Evolutionary conservation across 345 rosid species (phyloP).

Genomic region (Citrus inodora): DNA sequence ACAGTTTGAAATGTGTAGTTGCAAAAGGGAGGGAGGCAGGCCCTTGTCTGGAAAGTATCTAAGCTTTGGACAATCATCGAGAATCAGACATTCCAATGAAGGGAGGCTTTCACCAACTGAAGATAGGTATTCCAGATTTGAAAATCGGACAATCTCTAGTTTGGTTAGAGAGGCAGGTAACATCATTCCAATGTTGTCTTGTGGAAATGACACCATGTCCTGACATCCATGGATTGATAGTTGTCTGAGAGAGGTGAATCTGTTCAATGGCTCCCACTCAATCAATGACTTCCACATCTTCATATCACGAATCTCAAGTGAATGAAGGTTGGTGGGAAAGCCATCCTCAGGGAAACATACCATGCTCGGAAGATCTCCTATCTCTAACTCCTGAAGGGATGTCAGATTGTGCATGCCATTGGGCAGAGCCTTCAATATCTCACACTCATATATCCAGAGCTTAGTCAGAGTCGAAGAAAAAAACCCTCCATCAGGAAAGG

Average conservation of each 20-base stretch:
- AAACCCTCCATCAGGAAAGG: constrained; percentile 8
- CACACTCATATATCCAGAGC: background rate
- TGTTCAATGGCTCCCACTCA: constrained; percentile 26
- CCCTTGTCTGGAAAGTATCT: constrained; percentile 11
- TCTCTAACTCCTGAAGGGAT: background rate
- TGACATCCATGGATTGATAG: constrained; percentile 10
- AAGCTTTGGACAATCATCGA: constrained; percentile 16
- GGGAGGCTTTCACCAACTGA: constrained; percentile 8
- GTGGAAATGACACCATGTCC: constrained; percentile 13
- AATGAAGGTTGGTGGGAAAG: constrained; percentile 4
- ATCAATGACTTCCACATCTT: constrained; percentile 5
- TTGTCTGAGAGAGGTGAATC: constrained; percentile 6
- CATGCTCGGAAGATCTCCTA: background rate
- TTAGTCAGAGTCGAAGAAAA: background rate
- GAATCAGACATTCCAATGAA: constrained; percentile 11
- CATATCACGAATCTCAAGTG: background rate
- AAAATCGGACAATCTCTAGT: constrained; percentile 5
- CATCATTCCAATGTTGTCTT: constrained; percentile 16
- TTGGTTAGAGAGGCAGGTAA: constrained; percentile 6
- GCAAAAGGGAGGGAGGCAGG: constrained; percentile 13
- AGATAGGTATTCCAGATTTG: constrained; percentile 10
- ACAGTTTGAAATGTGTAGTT: constrained; percentile 5
- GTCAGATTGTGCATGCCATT: background rate
- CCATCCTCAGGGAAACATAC: constrained; percentile 9
- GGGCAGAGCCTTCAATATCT: constrained; percentile 6